Percentiles rank a stretch among this genome's conserved stretches.
phyloP scores from a whole-genome alignment of 2,329 filamentous ascomycete species.

The Pseudocercospora eumusae region DNA sequence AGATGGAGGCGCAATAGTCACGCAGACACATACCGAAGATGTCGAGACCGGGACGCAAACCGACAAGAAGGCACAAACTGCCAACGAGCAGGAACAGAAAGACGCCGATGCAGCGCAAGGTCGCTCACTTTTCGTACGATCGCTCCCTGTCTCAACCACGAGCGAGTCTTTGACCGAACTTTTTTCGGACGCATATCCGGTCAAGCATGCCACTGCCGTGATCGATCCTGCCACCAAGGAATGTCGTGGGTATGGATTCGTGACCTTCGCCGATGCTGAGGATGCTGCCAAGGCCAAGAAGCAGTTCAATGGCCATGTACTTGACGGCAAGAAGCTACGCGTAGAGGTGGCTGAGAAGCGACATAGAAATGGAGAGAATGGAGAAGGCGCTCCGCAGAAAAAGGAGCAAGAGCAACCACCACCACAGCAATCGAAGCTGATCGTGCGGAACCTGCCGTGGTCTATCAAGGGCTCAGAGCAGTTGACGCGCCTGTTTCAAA shows the following conservation, averaged over 20 bases:
- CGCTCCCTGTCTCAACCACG: constrained; percentile 74
- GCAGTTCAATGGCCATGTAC: constrained; percentile 74
- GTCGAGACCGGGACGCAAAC: background rate
- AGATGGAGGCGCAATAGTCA: constrained; percentile 30
- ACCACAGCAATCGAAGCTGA: constrained; percentile 75
- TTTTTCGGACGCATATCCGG: constrained; percentile 90
- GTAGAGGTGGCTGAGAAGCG: constrained; percentile 87
- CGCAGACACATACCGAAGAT: constrained; percentile 20
- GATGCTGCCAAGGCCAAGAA: constrained; percentile 80
- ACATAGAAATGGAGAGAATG: constrained; percentile 60
- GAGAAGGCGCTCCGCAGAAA: constrained; percentile 58
- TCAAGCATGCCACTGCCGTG: constrained; percentile 95
- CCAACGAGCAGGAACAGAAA: constrained; percentile 24
- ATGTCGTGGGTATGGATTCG: constrained; percentile 92
- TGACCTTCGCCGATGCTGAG: constrained; percentile 91
- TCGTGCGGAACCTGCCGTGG: constrained; percentile 94
- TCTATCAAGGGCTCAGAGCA: constrained; percentile 86
- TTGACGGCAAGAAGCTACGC: constrained; percentile 78
- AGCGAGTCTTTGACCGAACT: constrained; percentile 80
- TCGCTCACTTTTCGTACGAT: constrained; percentile 79
- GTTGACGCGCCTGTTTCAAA: constrained; percentile 74
- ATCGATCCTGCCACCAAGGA: constrained; percentile 80
- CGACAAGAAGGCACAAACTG: constrained; percentile 12
- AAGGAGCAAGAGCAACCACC: constrained; percentile 65
- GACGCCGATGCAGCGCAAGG: constrained; percentile 29